These are phyloP conservation scores for Phlegmacium glaucopus DNA, from an alignment of 768 basidiomycete species.

Conservation along the genomic window DNA sequence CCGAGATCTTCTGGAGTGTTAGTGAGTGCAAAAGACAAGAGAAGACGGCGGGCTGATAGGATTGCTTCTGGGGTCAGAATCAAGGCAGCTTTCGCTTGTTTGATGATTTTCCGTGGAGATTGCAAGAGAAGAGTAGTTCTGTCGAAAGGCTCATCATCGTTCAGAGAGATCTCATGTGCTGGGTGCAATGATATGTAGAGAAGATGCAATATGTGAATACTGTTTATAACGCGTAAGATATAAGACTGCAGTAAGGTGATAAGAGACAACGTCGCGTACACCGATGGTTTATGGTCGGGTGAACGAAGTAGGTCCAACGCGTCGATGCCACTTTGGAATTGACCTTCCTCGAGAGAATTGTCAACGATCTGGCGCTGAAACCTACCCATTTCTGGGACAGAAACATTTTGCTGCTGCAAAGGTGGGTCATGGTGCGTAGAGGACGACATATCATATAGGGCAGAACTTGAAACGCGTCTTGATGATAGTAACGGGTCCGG, in stretches of 20 bases:
- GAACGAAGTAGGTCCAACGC: constrained; percentile 62
- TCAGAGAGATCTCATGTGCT: constrained; percentile 22
- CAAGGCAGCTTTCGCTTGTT: constrained; percentile 33
- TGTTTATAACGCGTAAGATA: constrained; percentile 22
- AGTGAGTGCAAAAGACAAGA: constrained; percentile 53
- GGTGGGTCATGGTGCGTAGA: too few relatives aligned
- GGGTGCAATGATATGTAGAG: constrained; percentile 71
- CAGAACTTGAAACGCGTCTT: too few relatives aligned
- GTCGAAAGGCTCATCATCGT: constrained; percentile 20
- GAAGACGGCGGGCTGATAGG: constrained; percentile 46
- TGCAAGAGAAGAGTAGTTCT: constrained; percentile 24
- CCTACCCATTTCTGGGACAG: constrained; percentile 28
- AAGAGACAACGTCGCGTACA: constrained; percentile 49
- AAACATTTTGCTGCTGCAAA: not conserved
- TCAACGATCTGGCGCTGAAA: constrained; percentile 48
- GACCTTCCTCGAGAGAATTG: constrained; percentile 72
- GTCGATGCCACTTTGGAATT: constrained; percentile 66
- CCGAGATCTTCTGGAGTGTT: constrained; percentile 53
- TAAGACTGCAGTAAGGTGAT: not conserved
- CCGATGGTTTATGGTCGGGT: constrained; percentile 50
- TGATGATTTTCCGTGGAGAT: constrained; percentile 49
- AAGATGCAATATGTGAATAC: constrained; percentile 63
- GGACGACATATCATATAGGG: too few relatives aligned
- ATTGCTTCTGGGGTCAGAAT: constrained; percentile 44
- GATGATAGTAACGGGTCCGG: too few relatives aligned